Evolutionary conservation across 2,329 filamentous ascomycete species (phyloP), one percentile per base, ranked within the genome.

Genomic region (Bretziella fagacearum): DNA sequence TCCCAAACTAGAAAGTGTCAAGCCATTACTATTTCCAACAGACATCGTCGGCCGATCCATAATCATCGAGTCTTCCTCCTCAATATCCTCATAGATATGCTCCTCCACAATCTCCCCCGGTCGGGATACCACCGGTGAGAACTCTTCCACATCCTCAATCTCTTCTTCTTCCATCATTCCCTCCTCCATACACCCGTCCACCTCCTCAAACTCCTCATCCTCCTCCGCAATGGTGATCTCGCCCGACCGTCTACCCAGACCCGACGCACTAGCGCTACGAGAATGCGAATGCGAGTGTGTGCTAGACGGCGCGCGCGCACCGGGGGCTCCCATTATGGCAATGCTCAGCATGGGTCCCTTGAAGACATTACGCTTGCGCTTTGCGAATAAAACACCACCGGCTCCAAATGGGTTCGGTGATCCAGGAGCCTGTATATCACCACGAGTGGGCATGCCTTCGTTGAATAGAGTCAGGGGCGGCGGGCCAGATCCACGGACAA

Each of bases 351-450:
- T 77, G 0, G 84, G 84, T 0, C 84, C 84, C 59, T 89, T 89
- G 66, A 93, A 91, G 2, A 87, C 61, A 48, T 77, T 84, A 49
- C 81, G 73, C 63, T 89, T 93, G 49, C 84, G 66, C 58, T 85
- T 85, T 1, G 84, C 84, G 57, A 91, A 93, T 37, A 85, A 66
- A 0, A 91, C 70, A 2, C 55, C 58, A 2, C 78, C 77, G 70
- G 18, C 27, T 2, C 65, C 67, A 48, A 74, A 74, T 1, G 77
- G 78, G 20, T 71, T 77, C 1, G 72, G 70, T 4, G 71, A 76
- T 0, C 68, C 66, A 4, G 66, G 67, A 48, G 69, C 58, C 58
- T 70, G 58, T 43, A 54, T 56, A 3, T 54, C 53, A n/a, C n/a
- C n/a, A 2, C 55, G 56, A 27, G 55, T 59, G 18, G 62, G 69